Percentiles rank a stretch among this genome's conserved stretches.
phyloP scores from a whole-genome alignment of 208 protist genomes.

The Tritrichomonas musculus region DNA sequence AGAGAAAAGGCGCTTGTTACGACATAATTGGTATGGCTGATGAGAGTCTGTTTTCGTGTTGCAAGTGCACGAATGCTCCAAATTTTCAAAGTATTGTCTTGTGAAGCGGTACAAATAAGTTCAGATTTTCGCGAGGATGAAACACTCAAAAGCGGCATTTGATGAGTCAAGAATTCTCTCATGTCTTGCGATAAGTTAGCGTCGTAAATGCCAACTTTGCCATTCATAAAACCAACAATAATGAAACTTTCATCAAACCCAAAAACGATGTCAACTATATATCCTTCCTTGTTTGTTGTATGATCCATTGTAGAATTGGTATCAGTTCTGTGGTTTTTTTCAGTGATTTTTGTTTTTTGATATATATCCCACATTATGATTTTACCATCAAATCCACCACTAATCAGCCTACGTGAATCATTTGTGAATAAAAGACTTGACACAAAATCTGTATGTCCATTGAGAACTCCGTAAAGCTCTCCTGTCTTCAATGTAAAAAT shows the following conservation, averaged over 20 bases:
- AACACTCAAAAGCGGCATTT: neutral
- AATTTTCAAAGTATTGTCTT: neutral
- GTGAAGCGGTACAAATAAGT: neutral
- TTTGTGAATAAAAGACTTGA: neutral
- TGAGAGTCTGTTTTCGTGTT: neutral
- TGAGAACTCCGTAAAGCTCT: neutral
- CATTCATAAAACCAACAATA: neutral
- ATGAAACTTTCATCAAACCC: neutral
- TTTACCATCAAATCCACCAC: neutral
- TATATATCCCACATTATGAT: neutral
- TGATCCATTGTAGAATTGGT: neutral
- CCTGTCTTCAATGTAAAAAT: neutral
- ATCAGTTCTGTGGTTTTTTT: neutral
- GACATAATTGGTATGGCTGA: neutral
- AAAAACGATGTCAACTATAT: neutral
- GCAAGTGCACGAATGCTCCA: neutral
- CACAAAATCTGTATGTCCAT: neutral
- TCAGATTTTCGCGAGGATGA: neutral
- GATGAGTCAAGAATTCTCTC: neutral
- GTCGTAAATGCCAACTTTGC: conserved; percentile 1
- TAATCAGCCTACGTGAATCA: neutral
- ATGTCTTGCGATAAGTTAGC: neutral
- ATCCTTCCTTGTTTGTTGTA: neutral
- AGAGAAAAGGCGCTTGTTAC: neutral
- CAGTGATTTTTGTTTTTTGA: neutral